Percentiles rank a stretch among this genome's conserved stretches.
Conservation (phyloP, 495 filamentous ascomycete species). For the Hypoxylon perforatum region DNA sequence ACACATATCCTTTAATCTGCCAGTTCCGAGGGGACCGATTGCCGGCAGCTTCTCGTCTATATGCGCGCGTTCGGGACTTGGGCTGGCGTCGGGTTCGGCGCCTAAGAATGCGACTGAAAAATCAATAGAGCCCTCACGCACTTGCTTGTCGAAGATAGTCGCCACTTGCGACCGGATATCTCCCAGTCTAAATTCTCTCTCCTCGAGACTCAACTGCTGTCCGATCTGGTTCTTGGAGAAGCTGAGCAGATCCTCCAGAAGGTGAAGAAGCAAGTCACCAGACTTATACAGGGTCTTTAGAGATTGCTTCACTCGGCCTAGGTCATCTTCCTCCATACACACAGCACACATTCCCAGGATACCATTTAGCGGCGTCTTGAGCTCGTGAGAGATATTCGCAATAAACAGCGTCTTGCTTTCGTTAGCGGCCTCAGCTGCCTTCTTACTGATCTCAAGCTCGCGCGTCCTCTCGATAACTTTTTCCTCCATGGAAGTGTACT, state of each 20-base stretch:
- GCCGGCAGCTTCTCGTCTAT: conserved; percentile 55
- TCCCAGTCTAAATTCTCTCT: conserved; percentile 83
- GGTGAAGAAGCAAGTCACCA: conserved; percentile 84
- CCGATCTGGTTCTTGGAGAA: conserved; percentile 96
- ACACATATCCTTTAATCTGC: conserved; percentile 74
- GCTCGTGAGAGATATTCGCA: conserved; percentile 93
- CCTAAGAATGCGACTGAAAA: conserved; percentile 76
- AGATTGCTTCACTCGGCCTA: conserved; percentile 78
- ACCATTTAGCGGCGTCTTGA: conserved; percentile 92
- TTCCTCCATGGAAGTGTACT: conserved; percentile 85
- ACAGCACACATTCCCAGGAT: conserved; percentile 94
- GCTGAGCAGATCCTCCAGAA: conserved; percentile 90
- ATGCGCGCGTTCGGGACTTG: conserved; percentile 46
- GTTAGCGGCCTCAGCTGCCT: conserved; percentile 90
- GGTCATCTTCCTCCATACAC: conserved; percentile 88
- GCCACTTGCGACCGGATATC: conserved; percentile 82
- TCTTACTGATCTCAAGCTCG: conserved; percentile 87
- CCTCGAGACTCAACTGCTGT: conserved; percentile 77
- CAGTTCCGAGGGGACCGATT: conserved; percentile 69
- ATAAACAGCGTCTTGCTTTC: conserved; percentile 96
- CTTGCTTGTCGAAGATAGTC: conserved; percentile 90
- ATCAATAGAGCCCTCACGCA: conserved; percentile 77
- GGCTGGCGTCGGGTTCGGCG: conserved; percentile 52
- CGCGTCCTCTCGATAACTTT: conserved; percentile 83
- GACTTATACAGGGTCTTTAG: conserved; percentile 90